Evolutionary conservation across 768 basidiomycete genomes (phyloP), one percentile per base, ranked within the genome.

Genomic region (Rhodotorula taiwanensis): DNA sequence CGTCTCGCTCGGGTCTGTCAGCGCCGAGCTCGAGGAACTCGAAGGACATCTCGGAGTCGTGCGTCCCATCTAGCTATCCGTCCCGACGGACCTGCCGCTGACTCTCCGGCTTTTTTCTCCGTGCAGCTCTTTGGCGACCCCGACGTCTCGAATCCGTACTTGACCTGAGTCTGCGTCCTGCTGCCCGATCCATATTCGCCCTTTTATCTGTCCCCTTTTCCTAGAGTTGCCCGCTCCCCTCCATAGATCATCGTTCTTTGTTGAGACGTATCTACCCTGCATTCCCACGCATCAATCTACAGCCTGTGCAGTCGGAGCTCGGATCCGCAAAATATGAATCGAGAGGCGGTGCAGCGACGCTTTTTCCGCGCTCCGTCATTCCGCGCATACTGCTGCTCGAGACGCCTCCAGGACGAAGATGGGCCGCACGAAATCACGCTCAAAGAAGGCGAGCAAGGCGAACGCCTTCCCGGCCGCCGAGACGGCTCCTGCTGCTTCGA

Each of bases 11-110:
- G 62, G 59, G 2, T 47, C 58, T 15, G 62, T 69, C 41, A 57
- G 57, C 39, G 50, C 47, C 27, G 67, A 69, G 43, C 48, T 69
- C 14, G 67, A 69, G 30, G 59, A 69, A 28, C 58, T 69, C 31
- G 67, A 69, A 53, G 34, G 51, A 27, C 36, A 67, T 27, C 57
- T 67, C 23, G 66, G 61, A 18, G 66, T 62, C 33, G 57, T 62
- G 23, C 34, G 64, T 47, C 25, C 23, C 25, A 14, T 8, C 41
- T n/a, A 21, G 11, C 36, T 27, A 14, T 36, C 33, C 47, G 13
- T 28, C 28, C 48, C 2, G 28, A 15, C 11, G 16, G 23, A 20
- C 14, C 33, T 21, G 33, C 31, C 3, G 11, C 25, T 16, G 21
- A 20, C 13, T n/a, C 34, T 28, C 36, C 34, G 10, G 2, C 0